Evolutionary conservation across 768 basidiomycete genomes (phyloP).

Genomic region (Melanogaster broomeanus): DNA sequence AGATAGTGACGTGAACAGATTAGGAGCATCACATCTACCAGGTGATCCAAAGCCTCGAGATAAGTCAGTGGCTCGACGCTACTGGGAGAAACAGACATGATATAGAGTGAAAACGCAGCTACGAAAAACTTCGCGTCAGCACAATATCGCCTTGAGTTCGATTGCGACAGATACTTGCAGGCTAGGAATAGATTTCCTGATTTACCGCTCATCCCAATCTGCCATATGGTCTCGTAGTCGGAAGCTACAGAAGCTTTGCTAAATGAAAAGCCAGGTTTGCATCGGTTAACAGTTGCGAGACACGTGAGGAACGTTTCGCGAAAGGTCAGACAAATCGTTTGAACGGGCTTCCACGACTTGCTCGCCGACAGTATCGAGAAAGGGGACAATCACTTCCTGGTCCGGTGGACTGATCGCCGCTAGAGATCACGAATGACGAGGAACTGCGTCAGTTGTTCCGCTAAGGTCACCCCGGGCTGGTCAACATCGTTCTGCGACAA

Average conservation of each 20-base stretch:
- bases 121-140: constrained; percentile 1
- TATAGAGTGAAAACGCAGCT: constrained; percentile 52
- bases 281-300: constrained; percentile 28
- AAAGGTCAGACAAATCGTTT: constrained; percentile 22
- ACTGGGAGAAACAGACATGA: constrained; percentile 29
- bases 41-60: constrained; percentile 46
- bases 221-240: constrained; percentile 41
- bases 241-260: constrained; percentile 5
- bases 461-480: constrained; percentile 2
- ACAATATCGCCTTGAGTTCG: neutral
- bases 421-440: constrained; percentile 22
- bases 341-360: constrained; percentile 12
- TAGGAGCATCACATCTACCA: constrained; percentile 50
- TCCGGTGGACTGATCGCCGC: constrained; percentile 10
- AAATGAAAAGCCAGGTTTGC: constrained; percentile 8
- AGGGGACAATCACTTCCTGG: constrained; percentile 2
- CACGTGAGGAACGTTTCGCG: constrained; percentile 38
- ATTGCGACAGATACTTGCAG: constrained; percentile 37
- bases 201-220: constrained; percentile 28
- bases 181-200: constrained; percentile 38
- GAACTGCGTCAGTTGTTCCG: constrained; percentile 27
- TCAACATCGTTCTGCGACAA: constrained; percentile 8
- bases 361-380: constrained; percentile 16
- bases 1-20: constrained; percentile 46
- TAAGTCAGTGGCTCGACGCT: constrained; percentile 38